A percentile compares a stretch with the other conserved stretches of the same genome.
These are phyloP conservation scores for Pezicula neosporulosa DNA, from an alignment of 2,329 filamentous ascomycete species.

Conservation along the genomic window DNA sequence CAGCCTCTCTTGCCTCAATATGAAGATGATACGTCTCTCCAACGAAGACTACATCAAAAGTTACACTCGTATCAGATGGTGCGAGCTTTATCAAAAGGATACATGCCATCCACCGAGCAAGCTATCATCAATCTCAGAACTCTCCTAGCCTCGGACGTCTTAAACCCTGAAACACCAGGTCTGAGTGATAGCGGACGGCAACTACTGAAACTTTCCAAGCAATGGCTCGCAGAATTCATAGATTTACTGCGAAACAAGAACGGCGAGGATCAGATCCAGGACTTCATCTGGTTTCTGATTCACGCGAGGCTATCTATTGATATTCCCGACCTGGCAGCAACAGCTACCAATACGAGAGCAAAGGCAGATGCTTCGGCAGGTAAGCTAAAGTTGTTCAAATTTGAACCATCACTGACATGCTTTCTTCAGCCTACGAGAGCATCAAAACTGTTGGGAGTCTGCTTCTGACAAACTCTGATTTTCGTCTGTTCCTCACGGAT, in stretches of 20 bases:
- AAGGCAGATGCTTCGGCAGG: constrained; percentile 70
- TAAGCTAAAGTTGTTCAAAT: constrained; percentile 30
- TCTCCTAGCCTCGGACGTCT: constrained; percentile 70
- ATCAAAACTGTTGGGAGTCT: constrained; percentile 78
- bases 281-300: constrained; percentile 82
- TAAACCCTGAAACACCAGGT: constrained; percentile 71
- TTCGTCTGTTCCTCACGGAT: constrained; percentile 81
- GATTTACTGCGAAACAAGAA: constrained; percentile 84
- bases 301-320: constrained; percentile 71
- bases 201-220: constrained; percentile 67
- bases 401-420: constrained; percentile 18
- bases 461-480: constrained; percentile 87
- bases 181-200: constrained; percentile 75
- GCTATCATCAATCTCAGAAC: constrained; percentile 74
- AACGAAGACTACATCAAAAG: constrained; percentile 80
- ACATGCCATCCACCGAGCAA: constrained; percentile 90
- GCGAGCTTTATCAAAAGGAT: constrained; percentile 76
- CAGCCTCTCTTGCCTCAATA: constrained; percentile 80
- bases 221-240: constrained; percentile 77
- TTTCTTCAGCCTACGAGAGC: constrained; percentile 66
- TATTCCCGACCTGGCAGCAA: constrained; percentile 56
- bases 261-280: constrained; percentile 78
- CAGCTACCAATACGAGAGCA: constrained; percentile 58
- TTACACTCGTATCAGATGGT: constrained; percentile 92
- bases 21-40: constrained; percentile 74